phyloP scores from a whole-genome alignment of 2,329 filamentous ascomycete genomes.

The Camptophora hylomeconis region DNA sequence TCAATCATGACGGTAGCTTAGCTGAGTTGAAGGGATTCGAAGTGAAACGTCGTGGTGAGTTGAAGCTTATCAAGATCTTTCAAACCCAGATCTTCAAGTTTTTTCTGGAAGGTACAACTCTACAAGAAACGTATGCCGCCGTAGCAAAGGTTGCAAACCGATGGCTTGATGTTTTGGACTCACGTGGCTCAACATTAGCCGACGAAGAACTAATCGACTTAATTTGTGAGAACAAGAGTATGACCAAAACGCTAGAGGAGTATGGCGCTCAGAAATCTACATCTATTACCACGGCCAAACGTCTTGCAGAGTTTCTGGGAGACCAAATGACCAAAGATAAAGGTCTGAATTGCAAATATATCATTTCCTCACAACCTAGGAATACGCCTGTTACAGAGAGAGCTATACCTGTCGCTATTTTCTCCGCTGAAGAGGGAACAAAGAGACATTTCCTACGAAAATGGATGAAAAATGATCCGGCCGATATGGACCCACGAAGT shows the following conservation, averaged over 20 bases:
- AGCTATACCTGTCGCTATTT: constrained; percentile 90
- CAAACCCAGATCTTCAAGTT: constrained; percentile 99
- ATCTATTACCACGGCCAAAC: constrained; percentile 95
- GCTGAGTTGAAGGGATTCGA: constrained; percentile 97
- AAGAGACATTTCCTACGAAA: constrained; percentile 85
- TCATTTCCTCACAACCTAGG: constrained; percentile 78
- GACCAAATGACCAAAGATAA: constrained; percentile 99
- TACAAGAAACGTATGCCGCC: constrained; percentile 77
- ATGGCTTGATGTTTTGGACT: constrained; percentile 91
- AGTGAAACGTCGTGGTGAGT: constrained; percentile 88
- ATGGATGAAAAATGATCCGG: constrained; percentile 88
- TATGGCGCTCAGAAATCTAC: constrained; percentile 94
- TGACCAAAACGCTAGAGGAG: constrained; percentile 93
- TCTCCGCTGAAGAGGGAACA: constrained; percentile 78
- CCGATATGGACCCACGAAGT: constrained; percentile 76
- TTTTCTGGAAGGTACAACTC: constrained; percentile 79
- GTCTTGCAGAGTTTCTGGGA: constrained; percentile 87
- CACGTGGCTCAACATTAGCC: constrained; percentile 74
- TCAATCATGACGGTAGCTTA: constrained; percentile 92
- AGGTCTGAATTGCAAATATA: constrained; percentile 98
- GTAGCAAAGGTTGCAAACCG: constrained; percentile 91
- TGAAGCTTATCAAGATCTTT: constrained; percentile 99
- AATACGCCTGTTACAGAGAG: constrained; percentile 89
- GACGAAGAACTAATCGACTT: constrained; percentile 97
- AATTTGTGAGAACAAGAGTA: constrained; percentile 99